These are phyloP conservation scores for Teratosphaeriaceae sp. DNA, from an alignment of 2,329 filamentous ascomycete genomes.

Conservation along the genomic window DNA sequence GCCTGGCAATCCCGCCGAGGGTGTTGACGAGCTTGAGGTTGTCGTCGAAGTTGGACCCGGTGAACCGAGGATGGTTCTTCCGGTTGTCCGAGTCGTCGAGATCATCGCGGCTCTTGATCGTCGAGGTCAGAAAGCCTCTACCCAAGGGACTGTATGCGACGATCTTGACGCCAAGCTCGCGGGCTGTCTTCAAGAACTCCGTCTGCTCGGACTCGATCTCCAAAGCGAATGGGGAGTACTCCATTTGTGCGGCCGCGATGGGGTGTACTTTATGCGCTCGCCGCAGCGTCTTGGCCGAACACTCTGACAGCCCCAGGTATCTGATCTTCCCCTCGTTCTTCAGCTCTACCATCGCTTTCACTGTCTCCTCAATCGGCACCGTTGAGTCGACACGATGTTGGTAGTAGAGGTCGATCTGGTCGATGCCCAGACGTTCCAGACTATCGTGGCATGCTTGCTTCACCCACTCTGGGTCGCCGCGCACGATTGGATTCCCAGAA, in stretches of 20 bases:
- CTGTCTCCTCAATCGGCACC: slow-evolving; percentile 40
- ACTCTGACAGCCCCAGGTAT: slow-evolving; percentile 47
- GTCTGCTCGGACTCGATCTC: slow-evolving; percentile 42
- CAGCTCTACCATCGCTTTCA: slow-evolving; percentile 38
- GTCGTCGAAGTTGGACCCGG: slow-evolving; percentile 22
- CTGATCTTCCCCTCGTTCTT: slow-evolving; percentile 49
- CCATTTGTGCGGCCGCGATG: slow-evolving; percentile 48
- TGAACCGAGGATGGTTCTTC: slow-evolving; percentile 24
- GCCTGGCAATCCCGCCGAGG: slow-evolving; percentile 20
- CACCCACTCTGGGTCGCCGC: slow-evolving; percentile 33
- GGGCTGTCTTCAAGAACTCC: slow-evolving; percentile 38
- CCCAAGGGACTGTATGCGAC: slow-evolving; percentile 37
- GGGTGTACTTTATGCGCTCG: slow-evolving; percentile 44
- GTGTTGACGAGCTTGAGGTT: slow-evolving; percentile 28
- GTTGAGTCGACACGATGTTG: slow-evolving; percentile 38
- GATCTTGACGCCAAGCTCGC: slow-evolving; percentile 41
- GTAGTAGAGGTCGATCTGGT: slow-evolving; percentile 40
- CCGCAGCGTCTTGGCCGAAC: slow-evolving; percentile 43
- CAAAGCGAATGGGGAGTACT: slow-evolving; percentile 45
- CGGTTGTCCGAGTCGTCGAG: slow-evolving; percentile 29
- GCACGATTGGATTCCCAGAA: slow-evolving; percentile 18
- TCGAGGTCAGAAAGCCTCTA: slow-evolving; percentile 38
- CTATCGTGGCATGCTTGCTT: slow-evolving; percentile 30
- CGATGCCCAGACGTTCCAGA: slow-evolving; percentile 31
- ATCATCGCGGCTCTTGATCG: slow-evolving; percentile 34